Evolutionary conservation across 2,329 filamentous ascomycete species (phyloP), one percentile per base, ranked within the genome.

Genomic region (Amylocarpus encephaloides): DNA sequence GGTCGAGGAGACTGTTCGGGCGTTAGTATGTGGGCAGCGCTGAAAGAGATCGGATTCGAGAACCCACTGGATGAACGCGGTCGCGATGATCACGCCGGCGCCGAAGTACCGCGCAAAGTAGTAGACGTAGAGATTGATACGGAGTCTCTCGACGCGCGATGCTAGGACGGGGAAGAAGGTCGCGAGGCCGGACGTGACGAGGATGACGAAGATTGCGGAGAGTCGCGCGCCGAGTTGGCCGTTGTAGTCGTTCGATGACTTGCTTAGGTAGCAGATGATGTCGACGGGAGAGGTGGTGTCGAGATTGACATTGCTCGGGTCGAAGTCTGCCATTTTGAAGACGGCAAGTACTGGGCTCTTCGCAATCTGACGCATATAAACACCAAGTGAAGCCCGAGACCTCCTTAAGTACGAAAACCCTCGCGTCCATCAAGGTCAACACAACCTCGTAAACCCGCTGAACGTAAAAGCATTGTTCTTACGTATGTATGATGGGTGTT

Each of bases 11-110:
- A 61, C 76, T 75, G 41, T 73, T 67, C 6, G 3, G 11, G 15
- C 4, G 32, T 46, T 55, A 18, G n/a, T 11, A 13, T 13, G 11
- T 9, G 19, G 26, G 13, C 13, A 5, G 40, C 6, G 6, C 4
- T 5, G 73, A 73, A 70, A 71, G 5, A 39, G 71, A 59, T 40
- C n/a, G 19, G 61, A 74, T 59, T 71, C 74, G 19, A 72, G 38
- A 73, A 50, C 71, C 22, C 71, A 64, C 60, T 90, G 86, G 53
- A 89, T 86, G 64, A 89, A 89, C 1, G 86, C 84, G 1, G 86
- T 90, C 1, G 85, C 83, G 50, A 89, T 75, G 59, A 90, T 89
- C 50, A 90, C 85, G 26, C 86, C 86, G 2, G 84, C 85, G 43
- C 86, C 86, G 58, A 89, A 88, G 68, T 85, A 88, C 64, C 71